Evolutionary conservation across 306 rosid species (phyloP).

Genomic region (Comarum palustre): DNA sequence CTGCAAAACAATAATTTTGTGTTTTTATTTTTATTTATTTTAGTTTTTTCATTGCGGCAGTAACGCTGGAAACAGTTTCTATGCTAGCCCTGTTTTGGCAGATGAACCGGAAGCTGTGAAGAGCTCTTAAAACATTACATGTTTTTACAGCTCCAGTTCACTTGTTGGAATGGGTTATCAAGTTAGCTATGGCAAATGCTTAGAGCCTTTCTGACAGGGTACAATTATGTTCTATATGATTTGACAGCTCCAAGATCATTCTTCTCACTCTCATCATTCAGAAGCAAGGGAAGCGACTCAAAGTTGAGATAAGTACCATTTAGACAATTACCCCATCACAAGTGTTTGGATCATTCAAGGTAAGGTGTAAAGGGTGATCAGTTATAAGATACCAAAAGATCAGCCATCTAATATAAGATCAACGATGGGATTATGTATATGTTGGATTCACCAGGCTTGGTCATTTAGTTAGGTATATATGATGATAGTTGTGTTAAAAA

Average conservation of each 20-base stretch:
- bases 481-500: constrained; percentile 57
- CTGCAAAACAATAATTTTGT: constrained; percentile 11
- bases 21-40: neutral
- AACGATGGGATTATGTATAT: constrained; percentile 56
- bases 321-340: constrained; percentile 19
- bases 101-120: constrained; percentile 18
- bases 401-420: constrained; percentile 44
- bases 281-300: constrained; percentile 91
- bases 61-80: neutral
- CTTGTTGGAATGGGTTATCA: constrained; percentile 13
- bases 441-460: constrained; percentile 50
- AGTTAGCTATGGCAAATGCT: neutral
- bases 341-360: constrained; percentile 38
- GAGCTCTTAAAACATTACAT: neutral
- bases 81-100: neutral
- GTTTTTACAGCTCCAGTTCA: constrained; percentile 11
- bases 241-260: constrained; percentile 89
- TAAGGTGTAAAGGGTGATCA: constrained; percentile 54
- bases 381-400: constrained; percentile 33
- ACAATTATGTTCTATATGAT: constrained; percentile 19
- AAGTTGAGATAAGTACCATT: constrained; percentile 63
- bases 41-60: neutral
- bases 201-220: constrained; percentile 21
- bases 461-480: constrained; percentile 55
- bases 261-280: constrained; percentile 86